phyloP scores from a whole-genome alignment of 1,139 yeast genomes.

The Geotrichum histeridarum region DNA sequence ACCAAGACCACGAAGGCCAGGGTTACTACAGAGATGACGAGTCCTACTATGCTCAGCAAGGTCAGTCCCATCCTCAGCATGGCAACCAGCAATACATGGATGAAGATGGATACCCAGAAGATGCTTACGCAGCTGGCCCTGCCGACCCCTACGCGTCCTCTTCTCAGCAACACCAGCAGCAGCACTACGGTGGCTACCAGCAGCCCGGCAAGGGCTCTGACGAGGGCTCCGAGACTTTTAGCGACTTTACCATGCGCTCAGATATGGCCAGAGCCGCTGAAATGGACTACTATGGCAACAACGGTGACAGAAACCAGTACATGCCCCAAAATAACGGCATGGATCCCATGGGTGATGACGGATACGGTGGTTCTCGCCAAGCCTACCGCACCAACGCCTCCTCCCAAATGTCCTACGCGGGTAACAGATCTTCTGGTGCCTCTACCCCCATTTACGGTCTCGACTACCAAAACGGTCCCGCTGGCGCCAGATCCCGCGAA shows the following conservation, averaged over 20 bases:
- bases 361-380: constrained; percentile 23
- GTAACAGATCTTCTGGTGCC: constrained; percentile 88
- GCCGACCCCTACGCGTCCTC: constrained; percentile 34
- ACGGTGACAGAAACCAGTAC: constrained; percentile 30
- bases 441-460: constrained; percentile 94
- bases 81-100: constrained; percentile 34
- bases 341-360: constrained; percentile 33
- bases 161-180: constrained; percentile 20
- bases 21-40: constrained; percentile 28
- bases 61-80: constrained; percentile 34
- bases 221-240: constrained; percentile 41
- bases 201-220: constrained; percentile 31
- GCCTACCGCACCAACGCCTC: constrained; percentile 31
- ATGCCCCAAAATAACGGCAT: constrained; percentile 28
- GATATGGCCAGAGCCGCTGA: constrained; percentile 40
- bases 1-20: constrained; percentile 25
- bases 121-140: constrained; percentile 31
- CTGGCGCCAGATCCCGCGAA: constrained; percentile 46
- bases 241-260: constrained; percentile 44
- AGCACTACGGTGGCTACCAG: constrained; percentile 21
- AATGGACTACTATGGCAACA: constrained; percentile 40
- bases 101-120: constrained; percentile 37
- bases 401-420: constrained; percentile 52
- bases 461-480: constrained; percentile 60
- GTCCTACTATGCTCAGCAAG: constrained; percentile 32